Percentiles rank a stretch among this genome's conserved stretches.
Conservation (phyloP, 257 asterid genomes). For the Solanum chmielewskii region DNA sequence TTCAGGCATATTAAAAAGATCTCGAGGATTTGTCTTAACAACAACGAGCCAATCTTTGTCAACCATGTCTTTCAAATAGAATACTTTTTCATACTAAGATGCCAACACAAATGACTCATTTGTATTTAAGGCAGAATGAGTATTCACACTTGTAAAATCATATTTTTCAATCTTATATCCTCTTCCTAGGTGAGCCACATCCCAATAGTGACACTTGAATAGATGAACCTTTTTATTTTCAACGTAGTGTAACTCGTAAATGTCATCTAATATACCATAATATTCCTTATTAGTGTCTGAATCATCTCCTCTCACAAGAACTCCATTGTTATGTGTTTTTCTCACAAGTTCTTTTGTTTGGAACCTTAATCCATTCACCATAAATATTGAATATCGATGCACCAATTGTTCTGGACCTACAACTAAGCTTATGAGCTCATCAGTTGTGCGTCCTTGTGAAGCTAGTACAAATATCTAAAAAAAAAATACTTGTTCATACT, state of each 20-base stretch:
- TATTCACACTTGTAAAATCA: background rate
- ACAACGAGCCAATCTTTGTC: background rate
- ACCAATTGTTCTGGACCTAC: background rate
- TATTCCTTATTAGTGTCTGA: background rate
- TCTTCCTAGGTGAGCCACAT: background rate
- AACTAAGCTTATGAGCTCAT: background rate
- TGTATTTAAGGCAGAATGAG: too few species aligned
- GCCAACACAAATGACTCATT: background rate
- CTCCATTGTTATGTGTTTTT: background rate
- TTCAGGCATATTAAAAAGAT: background rate
- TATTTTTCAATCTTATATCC: background rate
- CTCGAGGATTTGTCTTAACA: background rate
- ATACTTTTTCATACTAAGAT: background rate
- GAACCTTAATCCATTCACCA: background rate
- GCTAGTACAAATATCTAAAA: background rate
- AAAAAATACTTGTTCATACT: background rate
- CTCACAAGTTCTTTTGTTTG: background rate
- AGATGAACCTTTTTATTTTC: background rate
- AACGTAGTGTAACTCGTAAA: background rate
- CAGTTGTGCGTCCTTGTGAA: background rate
- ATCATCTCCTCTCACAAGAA: background rate
- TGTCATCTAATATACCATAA: background rate
- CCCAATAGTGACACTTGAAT: background rate
- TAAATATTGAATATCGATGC: background rate
- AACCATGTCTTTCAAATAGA: background rate